These are phyloP conservation scores for Sequoia sempervirens DNA, from an alignment of 75 land plant species.

Conservation along the genomic window DNA sequence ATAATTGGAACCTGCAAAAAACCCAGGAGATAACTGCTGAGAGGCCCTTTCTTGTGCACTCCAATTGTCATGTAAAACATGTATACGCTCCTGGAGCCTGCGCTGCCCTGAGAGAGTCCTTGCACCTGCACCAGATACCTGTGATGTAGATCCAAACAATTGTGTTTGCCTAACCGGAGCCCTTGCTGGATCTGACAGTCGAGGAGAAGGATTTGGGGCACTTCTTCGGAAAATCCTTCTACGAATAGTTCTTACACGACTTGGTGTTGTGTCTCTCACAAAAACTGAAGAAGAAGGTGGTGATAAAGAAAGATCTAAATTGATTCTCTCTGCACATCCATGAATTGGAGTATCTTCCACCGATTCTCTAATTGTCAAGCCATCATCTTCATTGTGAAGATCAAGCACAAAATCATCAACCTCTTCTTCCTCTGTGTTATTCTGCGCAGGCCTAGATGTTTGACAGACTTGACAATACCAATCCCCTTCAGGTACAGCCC, in stretches of 20 bases:
- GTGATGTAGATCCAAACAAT: conserved; percentile 28
- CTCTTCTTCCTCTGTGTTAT: conserved; percentile 20
- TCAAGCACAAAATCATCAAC: conserved; percentile 20
- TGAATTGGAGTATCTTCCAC: conserved; percentile 15
- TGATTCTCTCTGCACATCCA: conserved; percentile 4
- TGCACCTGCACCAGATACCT: conserved; percentile 36
- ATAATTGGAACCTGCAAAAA: too few relatives aligned
- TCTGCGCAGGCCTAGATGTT: conserved; percentile 28
- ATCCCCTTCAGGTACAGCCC: conserved; percentile 87
- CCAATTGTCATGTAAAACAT: too few relatives aligned
- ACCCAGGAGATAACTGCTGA: too few relatives aligned
- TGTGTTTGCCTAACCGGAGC: conserved; percentile 5
- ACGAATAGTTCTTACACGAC: neutral
- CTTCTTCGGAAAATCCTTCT: conserved; percentile 8
- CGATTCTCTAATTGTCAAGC: conserved; percentile 3
- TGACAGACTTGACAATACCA: conserved; percentile 83
- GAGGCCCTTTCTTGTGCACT: too few relatives aligned
- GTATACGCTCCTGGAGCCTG: conserved; percentile 53
- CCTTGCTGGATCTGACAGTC: conserved; percentile 23
- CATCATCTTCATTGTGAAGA: conserved; percentile 18
- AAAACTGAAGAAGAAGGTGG: neutral
- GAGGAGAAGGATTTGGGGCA: conserved; percentile 28
- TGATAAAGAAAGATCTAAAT: conserved; percentile 18
- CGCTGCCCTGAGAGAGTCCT: conserved; percentile 67
- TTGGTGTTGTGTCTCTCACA: conserved; percentile 7